These are phyloP conservation scores for Pisolithus microcarpus DNA, from an alignment of 768 basidiomycete species.

Conservation along the genomic window DNA sequence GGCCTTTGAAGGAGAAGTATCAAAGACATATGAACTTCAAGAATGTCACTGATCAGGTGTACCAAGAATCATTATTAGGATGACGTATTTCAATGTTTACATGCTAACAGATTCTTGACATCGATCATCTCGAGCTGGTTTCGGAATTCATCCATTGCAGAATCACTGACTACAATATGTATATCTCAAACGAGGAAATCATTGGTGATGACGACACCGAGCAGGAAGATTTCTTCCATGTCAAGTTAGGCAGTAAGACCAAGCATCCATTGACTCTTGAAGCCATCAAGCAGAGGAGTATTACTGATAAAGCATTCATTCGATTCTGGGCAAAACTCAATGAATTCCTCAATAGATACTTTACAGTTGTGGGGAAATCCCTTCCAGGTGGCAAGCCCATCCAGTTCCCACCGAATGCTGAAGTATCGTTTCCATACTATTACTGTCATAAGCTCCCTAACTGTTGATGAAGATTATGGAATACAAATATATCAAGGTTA, in stretches of 20 bases:
- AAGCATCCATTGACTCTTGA: background rate
- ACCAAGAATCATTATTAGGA: background rate
- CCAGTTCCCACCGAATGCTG: background rate
- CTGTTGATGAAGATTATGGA: background rate
- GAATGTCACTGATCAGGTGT: slow-evolving; percentile 27
- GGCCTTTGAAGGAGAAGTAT: slow-evolving; percentile 9
- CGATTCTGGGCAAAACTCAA: background rate
- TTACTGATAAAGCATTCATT: background rate
- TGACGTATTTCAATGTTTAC: background rate
- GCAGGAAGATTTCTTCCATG: background rate
- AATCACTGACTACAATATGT: too few relatives aligned
- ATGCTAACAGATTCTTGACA: background rate
- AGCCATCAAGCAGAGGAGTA: background rate
- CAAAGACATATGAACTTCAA: slow-evolving; percentile 29
- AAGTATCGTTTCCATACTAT: background rate
- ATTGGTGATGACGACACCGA: too few relatives aligned
- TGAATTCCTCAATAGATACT: background rate
- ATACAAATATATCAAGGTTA: slow-evolving; percentile 6
- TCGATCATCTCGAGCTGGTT: background rate
- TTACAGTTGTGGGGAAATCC: background rate
- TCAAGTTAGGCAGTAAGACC: background rate
- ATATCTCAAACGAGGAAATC: too few relatives aligned
- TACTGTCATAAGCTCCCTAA: background rate
- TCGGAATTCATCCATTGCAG: background rate
- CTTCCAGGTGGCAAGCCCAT: background rate